Base-by-base conservation (phyloP, 495 filamentous ascomycete species). In the Penicillium herquei region DNA sequence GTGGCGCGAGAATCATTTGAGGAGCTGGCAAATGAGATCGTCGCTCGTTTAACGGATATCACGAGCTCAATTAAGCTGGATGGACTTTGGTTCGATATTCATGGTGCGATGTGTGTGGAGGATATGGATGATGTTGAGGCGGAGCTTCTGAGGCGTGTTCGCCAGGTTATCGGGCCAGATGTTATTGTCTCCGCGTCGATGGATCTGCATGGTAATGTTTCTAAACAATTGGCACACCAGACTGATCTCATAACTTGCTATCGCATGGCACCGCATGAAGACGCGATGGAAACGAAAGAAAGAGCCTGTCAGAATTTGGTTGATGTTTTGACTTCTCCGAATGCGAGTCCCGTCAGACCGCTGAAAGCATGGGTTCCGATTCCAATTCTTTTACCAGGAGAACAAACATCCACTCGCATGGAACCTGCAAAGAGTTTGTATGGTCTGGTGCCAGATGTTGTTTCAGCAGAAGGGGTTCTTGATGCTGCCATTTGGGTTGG, bases 401-500 rank as follows among this genome's bases (percentile, higher is more conserved):
- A 84, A 59, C 80, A 83, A 58, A 84, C 81, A 0, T 83, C 81
- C 0, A 84, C 81, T 9, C 73, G 81, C 6, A 64, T 76, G 18
- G 77, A 84, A 57, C 81, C 81, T 12, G 80, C 78, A 3, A 76
- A 78, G 52, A 70, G 76, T 43, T 77, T 84, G 0, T 84, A 84
- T 51, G 72, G 64, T 10, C 71, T 76, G 0, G 67, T 84, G 5
- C 73, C 78, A 7, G 61, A 57, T 8, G 72, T 82, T 7, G 79
- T 79, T 56, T 63, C 66, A 1, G 49, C 51, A 8, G 56, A 68
- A 0, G 76, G 70, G 3, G 65, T 83, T 2, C 61, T 83, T 13
- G 81, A 84, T 63, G 81, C 79, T 1, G 78, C 78, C 0, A 76
- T 84, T 12, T 84, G 81, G 81, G 79, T 84, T 10, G 81, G 81